Base-by-base conservation (phyloP, 2,329 filamentous ascomycete genomes). In the Pezizomycotina sp. region DNA sequence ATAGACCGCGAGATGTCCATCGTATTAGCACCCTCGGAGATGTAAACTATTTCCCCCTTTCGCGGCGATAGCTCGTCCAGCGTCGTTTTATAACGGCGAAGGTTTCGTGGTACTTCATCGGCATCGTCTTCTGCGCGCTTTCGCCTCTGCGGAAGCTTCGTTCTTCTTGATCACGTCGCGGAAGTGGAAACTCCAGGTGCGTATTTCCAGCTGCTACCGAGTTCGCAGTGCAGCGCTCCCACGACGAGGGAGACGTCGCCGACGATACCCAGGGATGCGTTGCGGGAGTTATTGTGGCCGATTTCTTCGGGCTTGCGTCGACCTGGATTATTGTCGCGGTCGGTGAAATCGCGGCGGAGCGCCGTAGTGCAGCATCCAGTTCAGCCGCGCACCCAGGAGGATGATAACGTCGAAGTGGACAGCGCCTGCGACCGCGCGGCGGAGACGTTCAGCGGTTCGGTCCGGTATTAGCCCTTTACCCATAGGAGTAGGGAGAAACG, bases 321-420 rank as follows among this genome's bases (percentile, higher is more conserved):
- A 70, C 61, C 51, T 71, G 67, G 23, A 69, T 65, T 46, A 70
- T 62, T 37, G 60, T 64, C 3, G 60, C 65, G 3, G 48, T 48
- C 4, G 60, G 46, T 18, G 58, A 63, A 66, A 71, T 49, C 68
- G 69, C 0, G 66, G 65, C 8, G 63, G 46, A 37, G 65, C 60
- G 5, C 67, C 67, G 43, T 63, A 70, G 42, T 69, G 65, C 3
- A 71, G 55, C 32, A 71, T 70, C 67, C 66, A 71, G 43, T 71
- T 71, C 26, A 71, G 51, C 22, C 64, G 59, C 2, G 65, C 67
- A 4, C 66, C 66, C 2, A 70, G 56, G 3, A 71, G 54, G 3
- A 71, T 50, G 10, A 69, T 63, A 1, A 71, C 62, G 48, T 71
- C 67, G n/a, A n/a, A n/a, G n/a, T n/a, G n/a, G n/a, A n/a, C n/a